Evolutionary conservation across 192 early-diverging fungal species (phyloP).

Genomic region (Linnemannia zychae): DNA sequence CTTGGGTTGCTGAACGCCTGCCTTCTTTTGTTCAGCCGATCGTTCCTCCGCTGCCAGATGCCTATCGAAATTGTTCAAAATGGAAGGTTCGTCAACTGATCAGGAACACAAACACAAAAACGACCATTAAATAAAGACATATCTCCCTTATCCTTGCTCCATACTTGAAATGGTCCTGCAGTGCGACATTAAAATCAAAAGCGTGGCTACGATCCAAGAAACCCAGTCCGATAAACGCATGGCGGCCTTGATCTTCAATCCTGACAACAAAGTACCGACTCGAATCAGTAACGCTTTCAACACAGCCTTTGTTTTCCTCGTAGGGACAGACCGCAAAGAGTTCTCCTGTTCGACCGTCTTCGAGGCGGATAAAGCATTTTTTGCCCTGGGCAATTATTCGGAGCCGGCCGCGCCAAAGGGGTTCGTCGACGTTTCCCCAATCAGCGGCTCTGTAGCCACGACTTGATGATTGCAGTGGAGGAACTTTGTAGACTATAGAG

Average conservation of each 20-base stretch:
- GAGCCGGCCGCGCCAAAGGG: slow-evolving; percentile 85
- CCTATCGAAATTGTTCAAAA: slow-evolving; percentile 38
- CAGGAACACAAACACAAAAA: not conserved
- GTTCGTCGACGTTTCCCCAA: slow-evolving; percentile 82
- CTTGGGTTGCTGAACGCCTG: slow-evolving; percentile 62
- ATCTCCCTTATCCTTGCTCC: not conserved
- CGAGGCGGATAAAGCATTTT: slow-evolving; percentile 79
- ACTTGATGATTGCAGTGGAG: slow-evolving; percentile 72
- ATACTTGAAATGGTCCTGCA: slow-evolving; percentile 86
- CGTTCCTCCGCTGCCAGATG: slow-evolving; percentile 66
- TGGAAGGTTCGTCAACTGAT: no score
- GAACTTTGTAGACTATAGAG: slow-evolving; percentile 73
- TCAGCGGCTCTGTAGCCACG: slow-evolving; percentile 72
- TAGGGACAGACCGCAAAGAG: slow-evolving; percentile 86
- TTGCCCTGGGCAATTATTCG: slow-evolving; percentile 77
- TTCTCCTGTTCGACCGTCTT: slow-evolving; percentile 79
- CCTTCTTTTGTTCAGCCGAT: slow-evolving; percentile 46
- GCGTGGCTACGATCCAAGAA: slow-evolving; percentile 85
- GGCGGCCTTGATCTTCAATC: slow-evolving; percentile 79
- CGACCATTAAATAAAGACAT: not conserved
- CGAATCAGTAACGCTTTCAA: slow-evolving; percentile 88
- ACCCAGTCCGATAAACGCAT: slow-evolving; percentile 89
- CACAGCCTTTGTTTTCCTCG: slow-evolving; percentile 73
- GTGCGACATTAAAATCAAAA: slow-evolving; percentile 92
- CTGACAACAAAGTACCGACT: slow-evolving; percentile 90